Base-by-base conservation (phyloP, 2,329 filamentous ascomycete species). In the Penicillium sp. region DNA sequence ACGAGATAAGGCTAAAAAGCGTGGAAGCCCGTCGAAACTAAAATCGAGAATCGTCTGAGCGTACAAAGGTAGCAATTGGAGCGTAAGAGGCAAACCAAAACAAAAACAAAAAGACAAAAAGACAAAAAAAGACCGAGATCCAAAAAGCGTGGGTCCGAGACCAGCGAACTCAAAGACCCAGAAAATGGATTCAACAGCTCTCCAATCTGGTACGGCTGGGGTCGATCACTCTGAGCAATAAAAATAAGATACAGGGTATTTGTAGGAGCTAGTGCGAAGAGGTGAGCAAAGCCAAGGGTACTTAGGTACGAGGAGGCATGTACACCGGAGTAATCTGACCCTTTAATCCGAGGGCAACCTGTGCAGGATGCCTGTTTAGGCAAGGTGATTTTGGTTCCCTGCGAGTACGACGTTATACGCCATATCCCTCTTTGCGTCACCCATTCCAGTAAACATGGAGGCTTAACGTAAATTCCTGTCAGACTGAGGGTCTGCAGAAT, bases 361-460 rank as follows among this genome's bases (percentile, higher is more conserved):
- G 52, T 49, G 60, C 59, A 67, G 52, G 62, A 45, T 40, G 61
- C 61, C 60, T 46, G 56, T 62, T 66, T 54, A 49, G 64, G 63
- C 32, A 68, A 66, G 45, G 40, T 18, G 43, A n/a, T 3, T 16
- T 31, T 14, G 11, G 16, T 44, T 18, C 27, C 14, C 43, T 44
- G 13, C n/a, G 34, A 36, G 34, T 36, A 36, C 34, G 34, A 36
- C 34, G 34, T 31, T n/a, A 42, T 42, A 22, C 46, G 14, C 11
- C 21, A 21, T 16, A 42, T 13, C 22, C 24, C 22, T 32, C 46
- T 34, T 32, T 21, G 32, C 58, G 50, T 58, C 54, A 47, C 51
- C 14, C 18, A 18, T 18, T 18, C n/a, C 36, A 34, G 5, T 34
- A 27, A 27, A 27, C 24, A 27, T 8, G 8, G 8, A 6, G 24